These are phyloP conservation scores for Chrysoporthe austroafricana DNA, from an alignment of 2,329 filamentous ascomycete genomes.

Conservation along the genomic window DNA sequence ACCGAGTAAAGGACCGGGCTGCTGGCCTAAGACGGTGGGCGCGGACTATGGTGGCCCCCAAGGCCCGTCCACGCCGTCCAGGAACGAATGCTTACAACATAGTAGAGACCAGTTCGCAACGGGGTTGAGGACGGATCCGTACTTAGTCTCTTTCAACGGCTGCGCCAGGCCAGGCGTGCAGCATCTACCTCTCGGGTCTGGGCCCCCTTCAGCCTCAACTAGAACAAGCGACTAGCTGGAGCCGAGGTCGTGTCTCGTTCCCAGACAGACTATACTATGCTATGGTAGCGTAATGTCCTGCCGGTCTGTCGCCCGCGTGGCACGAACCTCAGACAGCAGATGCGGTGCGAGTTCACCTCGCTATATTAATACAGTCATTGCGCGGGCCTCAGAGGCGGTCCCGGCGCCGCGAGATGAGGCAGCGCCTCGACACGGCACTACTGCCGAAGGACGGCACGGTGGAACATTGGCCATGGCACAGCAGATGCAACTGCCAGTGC, in stretches of 20 bases:
- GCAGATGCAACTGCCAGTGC: not conserved
- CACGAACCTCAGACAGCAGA: constrained; percentile 1
- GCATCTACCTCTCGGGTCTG: constrained; percentile 9
- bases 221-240: not conserved
- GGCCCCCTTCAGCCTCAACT: constrained; percentile 1
- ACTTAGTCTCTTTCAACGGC: not conserved
- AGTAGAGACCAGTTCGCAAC: not conserved
- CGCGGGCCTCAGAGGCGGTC: not conserved
- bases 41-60: constrained; percentile 1
- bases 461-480: not conserved
- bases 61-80: not conserved
- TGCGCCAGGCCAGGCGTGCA: not conserved
- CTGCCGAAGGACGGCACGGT: not conserved
- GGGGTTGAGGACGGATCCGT: too few species aligned
- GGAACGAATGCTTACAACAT: not conserved
- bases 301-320: not conserved
- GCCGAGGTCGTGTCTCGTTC: not conserved
- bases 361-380: not conserved
- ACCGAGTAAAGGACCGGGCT: not conserved
- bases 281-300: not conserved
- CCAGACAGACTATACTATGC: not conserved
- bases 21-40: constrained; percentile 11
- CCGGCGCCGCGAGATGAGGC: not conserved
- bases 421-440: constrained; percentile 1
- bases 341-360: constrained; percentile 3